Evolutionary conservation across 192 early-diverging fungal genomes (phyloP), one percentile per base, ranked within the genome.

Genomic region (Backusella psychrophila): DNA sequence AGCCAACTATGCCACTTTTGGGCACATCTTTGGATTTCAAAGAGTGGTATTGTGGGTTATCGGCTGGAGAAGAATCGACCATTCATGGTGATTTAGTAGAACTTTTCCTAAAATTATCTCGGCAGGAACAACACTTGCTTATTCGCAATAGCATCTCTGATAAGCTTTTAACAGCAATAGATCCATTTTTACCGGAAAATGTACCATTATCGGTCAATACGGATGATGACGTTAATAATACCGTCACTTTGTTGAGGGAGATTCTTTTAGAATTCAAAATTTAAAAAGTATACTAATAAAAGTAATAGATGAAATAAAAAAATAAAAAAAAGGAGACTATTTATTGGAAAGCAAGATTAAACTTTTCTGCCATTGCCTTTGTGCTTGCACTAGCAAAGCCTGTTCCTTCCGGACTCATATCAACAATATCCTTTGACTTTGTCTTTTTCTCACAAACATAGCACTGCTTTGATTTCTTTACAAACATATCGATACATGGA

Each of bases 401-500:
- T 21, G 91, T 93, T 82, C 93, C 93, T 80, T 95, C 94, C 4
- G 85, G 84, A 9, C 85, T 82, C 83, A 95, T 87, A 42, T 86
- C 84, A 33, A 92, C 75, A 67, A 93, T 88, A 72, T 95, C 92
- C 75, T 88, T 89, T 17, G 89, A 85, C 78, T 92, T 93, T 36
- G 83, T 87, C 69, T 89, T 90, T 2, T 53, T 78, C 3, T 91
- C 90, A 71, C 94, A 95, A 4, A 91, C 85, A 75, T 89, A 90
- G 70, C 94, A 95, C 63, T 83, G 84, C 56, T 88, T 85, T n/a
- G 90, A 79, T 66, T 91, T 88, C 75, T 86, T 89, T 3, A 94
- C 85, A 85, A 95, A 94, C 53, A 87, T 84, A 44, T 84, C 78
- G 59, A 89, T 85, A 69, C 94, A 95, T 35, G 79, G 79, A 33